Conservation (phyloP, 2,329 filamentous ascomycete species). For the Alternaria sp. region DNA sequence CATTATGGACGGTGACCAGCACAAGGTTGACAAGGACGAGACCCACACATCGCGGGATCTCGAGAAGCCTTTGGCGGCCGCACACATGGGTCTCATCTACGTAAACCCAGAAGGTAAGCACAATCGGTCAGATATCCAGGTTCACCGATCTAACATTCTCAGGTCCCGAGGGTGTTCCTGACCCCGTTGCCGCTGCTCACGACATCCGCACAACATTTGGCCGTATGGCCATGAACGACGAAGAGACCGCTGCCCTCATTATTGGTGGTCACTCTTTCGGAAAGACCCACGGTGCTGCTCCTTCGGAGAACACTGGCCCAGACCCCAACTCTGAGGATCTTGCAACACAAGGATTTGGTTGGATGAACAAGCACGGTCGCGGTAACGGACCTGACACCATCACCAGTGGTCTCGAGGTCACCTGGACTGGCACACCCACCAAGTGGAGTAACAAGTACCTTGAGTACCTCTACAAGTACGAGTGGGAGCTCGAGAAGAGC, state of each 20-base stretch:
- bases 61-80: constrained; percentile 71
- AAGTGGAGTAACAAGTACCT: constrained; percentile 80
- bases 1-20: constrained; percentile 45
- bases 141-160: constrained; percentile 6
- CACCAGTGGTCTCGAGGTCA: constrained; percentile 80
- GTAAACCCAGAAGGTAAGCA: constrained; percentile 72
- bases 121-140: neutral
- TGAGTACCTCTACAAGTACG: constrained; percentile 78
- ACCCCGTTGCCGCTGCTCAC: constrained; percentile 71
- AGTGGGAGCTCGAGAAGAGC: constrained; percentile 79
- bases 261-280: constrained; percentile 81
- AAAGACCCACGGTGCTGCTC: constrained; percentile 79
- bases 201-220: constrained; percentile 79
- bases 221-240: constrained; percentile 85
- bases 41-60: constrained; percentile 65
- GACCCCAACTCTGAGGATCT: constrained; percentile 73
- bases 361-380: constrained; percentile 69
- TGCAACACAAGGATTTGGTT: constrained; percentile 75
- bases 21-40: constrained; percentile 40
- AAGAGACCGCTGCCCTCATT: constrained; percentile 82
- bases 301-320: constrained; percentile 68
- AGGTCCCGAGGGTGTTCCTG: constrained; percentile 75
- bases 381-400: constrained; percentile 78
- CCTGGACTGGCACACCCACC: constrained; percentile 77
- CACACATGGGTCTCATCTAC: constrained; percentile 82